Base-by-base conservation (phyloP, 2,329 filamentous ascomycete genomes). In the Calcarisporium arbuscula region DNA sequence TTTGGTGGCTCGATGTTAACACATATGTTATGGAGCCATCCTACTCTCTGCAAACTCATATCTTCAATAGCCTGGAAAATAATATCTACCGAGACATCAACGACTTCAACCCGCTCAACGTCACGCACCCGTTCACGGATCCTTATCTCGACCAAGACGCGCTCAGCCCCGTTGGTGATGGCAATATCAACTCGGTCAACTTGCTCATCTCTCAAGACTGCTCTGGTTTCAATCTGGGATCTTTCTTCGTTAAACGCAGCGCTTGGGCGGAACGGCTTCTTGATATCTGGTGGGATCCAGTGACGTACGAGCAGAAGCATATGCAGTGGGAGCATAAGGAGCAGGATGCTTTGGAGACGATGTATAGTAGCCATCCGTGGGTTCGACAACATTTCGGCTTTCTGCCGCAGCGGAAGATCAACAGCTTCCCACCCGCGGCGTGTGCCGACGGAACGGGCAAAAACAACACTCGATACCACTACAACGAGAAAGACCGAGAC, bases 301-400 rank as follows among this genome's bases (percentile, higher is more conserved):
- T 96, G 19, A 79, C 83, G 38, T 98, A 98, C 59, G 92, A 98
- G 63, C 92, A 98, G 63, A 94, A 88, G 57, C 92, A 98, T 59
- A 95, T 95, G 89, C 77, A 92, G 43, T 98, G 92, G 92, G 89
- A 92, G 53, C 92, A 98, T 68, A 96, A 96, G 58, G 92, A 98
- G 60, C 92, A 98, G 62, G 89, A 96, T 54, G 87, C 89, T 2
- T 67, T 98, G 27, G 89, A 95, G 63, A 84, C 94, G 62, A 71
- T 98, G 43, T 98, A 98, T 64, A 75, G 72, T 38, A 83, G 82
- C 36, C 90, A 96, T 56, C 86, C 92, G 1, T 98, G 92, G 89
- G 79, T 96, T 35, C 80, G 92, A 39, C 80, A 85, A 36, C 85
- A 92, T 49, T 81, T 88, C 4, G 90, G 79, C 5, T 98, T 98